Evolutionary conservation across 2,329 filamentous ascomycete species (phyloP), one percentile per base, ranked within the genome.

Genomic region (Penicillium sp.): DNA sequence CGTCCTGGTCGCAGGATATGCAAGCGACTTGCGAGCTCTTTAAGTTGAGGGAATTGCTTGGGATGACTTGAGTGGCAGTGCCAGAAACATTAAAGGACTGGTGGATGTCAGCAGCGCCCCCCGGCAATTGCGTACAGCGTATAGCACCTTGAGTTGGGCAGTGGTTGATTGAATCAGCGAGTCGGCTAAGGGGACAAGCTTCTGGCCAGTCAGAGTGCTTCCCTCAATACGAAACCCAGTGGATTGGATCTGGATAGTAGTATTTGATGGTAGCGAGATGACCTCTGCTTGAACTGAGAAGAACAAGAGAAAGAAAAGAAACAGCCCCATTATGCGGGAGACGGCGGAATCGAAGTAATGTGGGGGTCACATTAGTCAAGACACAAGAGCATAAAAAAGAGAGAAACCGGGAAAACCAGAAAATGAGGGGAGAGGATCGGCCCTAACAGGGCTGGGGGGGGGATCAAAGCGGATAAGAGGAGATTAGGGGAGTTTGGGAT

Each of bases 1-100:
- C 70, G 36, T 69, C 66, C 1, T 66, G 59, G 60, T 79, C 77
- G 62, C 77, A 79, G 42, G 73, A 74, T 52, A 79, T 65, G 47
- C 75, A 74, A 50, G 75, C 75, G 55, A 79, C 77, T 21, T 70
- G 62, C 13, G 59, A 59, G 15, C 33, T 59, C 19, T 64, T 62
- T 29, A 75, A 47, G 2, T 45, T 47, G n/a, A 67, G 60, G 4
- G 70, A 69, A 61, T 74, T 71, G 33, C 65, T 58, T 21, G 67
- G 65, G n/a, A 64, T 61, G 23, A 71, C 72, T 50, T 63, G 59
- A 48, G 69, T 66, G 38, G 73, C 50, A 48, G 53, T 62, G 17
- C 74, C 74, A 4, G 63, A 61, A 35, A 69, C 21, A 35, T 66
- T 59, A 44, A 73, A 72, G 6, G 48, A 43, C 73, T 75, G 58